phyloP scores from a whole-genome alignment of 2,329 filamentous ascomycete genomes.

The Fonsecaea nubica region DNA sequence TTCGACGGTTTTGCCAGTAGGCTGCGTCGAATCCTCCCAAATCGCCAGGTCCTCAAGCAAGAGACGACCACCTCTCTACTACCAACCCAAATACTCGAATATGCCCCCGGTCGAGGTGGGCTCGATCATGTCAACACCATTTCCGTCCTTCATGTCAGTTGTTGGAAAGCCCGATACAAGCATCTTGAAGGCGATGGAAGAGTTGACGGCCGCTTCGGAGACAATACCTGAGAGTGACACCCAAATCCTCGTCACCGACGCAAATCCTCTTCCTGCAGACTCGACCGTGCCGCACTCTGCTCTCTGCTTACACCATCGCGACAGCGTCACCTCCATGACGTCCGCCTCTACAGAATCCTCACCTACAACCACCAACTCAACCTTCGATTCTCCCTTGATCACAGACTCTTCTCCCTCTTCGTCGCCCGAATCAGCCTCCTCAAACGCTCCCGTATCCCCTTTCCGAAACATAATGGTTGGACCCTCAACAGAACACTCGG shows the following conservation, averaged over 20 bases:
- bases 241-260: conserved; percentile 32
- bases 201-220: conserved; percentile 18
- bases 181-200: conserved; percentile 34
- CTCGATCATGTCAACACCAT: conserved; percentile 39
- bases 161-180: conserved; percentile 32
- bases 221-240: conserved; percentile 31
- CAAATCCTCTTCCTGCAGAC: conserved; percentile 21
- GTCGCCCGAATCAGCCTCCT: conserved; percentile 86
- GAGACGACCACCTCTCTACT: conserved; percentile 34
- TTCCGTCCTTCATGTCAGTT: conserved; percentile 41
- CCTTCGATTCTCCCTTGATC: conserved; percentile 86
- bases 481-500: conserved; percentile 11
- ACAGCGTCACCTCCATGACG: conserved; percentile 52
- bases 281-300: conserved; percentile 20
- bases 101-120: conserved; percentile 39
- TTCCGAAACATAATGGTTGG: conserved; percentile 47
- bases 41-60: conserved; percentile 28
- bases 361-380: conserved; percentile 91
- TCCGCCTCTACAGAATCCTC: conserved; percentile 92
- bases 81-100: conserved; percentile 28
- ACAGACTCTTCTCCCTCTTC: conserved; percentile 91
- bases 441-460: conserved; percentile 63
- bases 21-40: conserved; percentile 21
- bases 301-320: conserved; percentile 45
- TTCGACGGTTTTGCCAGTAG: conserved; percentile 26